These are phyloP conservation scores for Fusarium sp. DNA, from an alignment of 2,329 filamentous ascomycete species.

Conservation along the genomic window DNA sequence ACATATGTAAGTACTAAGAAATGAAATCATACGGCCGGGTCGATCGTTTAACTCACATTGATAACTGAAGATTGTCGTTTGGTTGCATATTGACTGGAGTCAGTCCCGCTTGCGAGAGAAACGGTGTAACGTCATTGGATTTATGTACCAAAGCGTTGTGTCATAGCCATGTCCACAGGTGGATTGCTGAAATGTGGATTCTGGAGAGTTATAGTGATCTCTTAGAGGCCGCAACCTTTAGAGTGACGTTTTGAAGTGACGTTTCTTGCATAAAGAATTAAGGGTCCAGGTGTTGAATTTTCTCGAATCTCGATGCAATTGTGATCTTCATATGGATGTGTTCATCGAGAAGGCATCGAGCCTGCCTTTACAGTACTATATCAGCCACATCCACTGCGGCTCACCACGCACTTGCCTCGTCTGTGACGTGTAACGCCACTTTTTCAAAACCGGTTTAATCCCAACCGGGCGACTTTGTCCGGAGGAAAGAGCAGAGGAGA, in stretches of 20 bases:
- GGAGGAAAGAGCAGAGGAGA: slow-evolving; percentile 13
- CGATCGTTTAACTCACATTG: slow-evolving; percentile 32
- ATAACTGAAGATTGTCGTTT: slow-evolving; percentile 21
- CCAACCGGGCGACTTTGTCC: slow-evolving; percentile 18
- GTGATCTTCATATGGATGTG: slow-evolving; percentile 13
- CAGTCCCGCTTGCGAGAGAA: slow-evolving; percentile 22
- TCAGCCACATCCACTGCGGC: slow-evolving; percentile 26
- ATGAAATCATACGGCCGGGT: slow-evolving; percentile 34
- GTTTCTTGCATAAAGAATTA: slow-evolving; percentile 22
- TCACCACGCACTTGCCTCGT: slow-evolving; percentile 20
- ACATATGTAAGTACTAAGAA: slow-evolving; percentile 25
- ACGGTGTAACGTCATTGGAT: slow-evolving; percentile 38
- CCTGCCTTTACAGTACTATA: neutral
- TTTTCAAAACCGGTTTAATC: slow-evolving; percentile 29
- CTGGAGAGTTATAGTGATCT: slow-evolving; percentile 7
- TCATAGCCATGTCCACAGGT: slow-evolving; percentile 32
- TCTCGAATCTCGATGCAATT: slow-evolving; percentile 35
- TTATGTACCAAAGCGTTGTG: slow-evolving; percentile 31
- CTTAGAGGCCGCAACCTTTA: slow-evolving; percentile 16
- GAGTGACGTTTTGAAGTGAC: slow-evolving; percentile 31
- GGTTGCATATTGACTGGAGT: slow-evolving; percentile 36
- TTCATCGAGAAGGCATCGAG: slow-evolving; percentile 4
- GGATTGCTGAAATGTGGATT: slow-evolving; percentile 36
- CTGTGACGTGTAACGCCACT: slow-evolving; percentile 37
- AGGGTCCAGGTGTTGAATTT: slow-evolving; percentile 10